phyloP scores from a whole-genome alignment of 805 yeast species.

The Candida yuanshanica region DNA sequence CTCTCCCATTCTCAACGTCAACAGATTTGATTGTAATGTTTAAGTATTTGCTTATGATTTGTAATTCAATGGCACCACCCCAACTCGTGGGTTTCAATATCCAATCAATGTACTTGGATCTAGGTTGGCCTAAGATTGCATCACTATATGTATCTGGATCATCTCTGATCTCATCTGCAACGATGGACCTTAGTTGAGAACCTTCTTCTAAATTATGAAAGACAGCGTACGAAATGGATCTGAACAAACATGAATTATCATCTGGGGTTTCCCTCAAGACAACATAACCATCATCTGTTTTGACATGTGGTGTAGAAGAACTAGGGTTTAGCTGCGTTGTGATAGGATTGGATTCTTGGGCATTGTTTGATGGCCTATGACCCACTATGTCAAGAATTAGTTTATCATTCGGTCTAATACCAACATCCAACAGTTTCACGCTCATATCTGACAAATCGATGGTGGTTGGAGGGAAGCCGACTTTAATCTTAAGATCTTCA shows the following conservation, averaged over 20 bases:
- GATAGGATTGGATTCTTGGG: not conserved
- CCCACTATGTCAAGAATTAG: conserved; percentile 31
- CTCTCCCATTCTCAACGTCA: conserved; percentile 57
- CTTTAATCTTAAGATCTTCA: conserved; percentile 29
- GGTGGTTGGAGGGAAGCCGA: conserved; percentile 59
- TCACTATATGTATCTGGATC: conserved; percentile 46
- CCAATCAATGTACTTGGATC: conserved; percentile 52
- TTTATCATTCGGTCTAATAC: conserved; percentile 56
- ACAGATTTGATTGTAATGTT: conserved; percentile 49
- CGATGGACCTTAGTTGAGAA: conserved; percentile 44
- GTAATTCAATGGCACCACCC: conserved; percentile 83
- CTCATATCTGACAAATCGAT: conserved; percentile 27
- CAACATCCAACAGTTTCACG: conserved; percentile 32
- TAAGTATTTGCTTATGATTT: conserved; percentile 50
- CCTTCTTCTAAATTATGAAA: conserved; percentile 39
- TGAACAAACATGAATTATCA: conserved; percentile 74
- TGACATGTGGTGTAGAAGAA: conserved; percentile 7
- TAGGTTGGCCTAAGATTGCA: conserved; percentile 50
- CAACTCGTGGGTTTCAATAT: conserved; percentile 54
- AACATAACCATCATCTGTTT: conserved; percentile 28
- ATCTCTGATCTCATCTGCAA: conserved; percentile 38
- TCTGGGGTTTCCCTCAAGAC: conserved; percentile 60
- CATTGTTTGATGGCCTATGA: not conserved
- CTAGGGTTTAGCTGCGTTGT: not conserved
- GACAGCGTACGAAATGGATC: conserved; percentile 52